Evolutionary conservation across 306 rosid genomes (phyloP), one percentile per base, ranked within the genome.

Genomic region (Vigna reflexopilosa): DNA sequence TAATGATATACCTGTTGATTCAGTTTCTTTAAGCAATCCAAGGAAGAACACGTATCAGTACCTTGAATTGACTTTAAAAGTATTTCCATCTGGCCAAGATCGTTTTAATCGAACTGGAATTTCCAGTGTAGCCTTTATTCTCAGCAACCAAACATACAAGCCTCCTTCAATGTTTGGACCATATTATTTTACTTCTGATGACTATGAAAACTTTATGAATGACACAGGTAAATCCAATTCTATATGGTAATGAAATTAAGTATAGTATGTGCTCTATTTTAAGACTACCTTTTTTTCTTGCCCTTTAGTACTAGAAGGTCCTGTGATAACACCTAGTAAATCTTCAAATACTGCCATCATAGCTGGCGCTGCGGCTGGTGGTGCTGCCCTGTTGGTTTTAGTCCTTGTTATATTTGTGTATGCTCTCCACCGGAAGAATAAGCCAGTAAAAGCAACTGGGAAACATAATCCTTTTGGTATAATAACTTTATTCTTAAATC

Each of bases 361-460:
- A 75, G 82, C 89, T 72, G 97, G 98, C 73, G 95, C 86, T 69
- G 83, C 83, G 40, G 87, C 19, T 36, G 97, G 96, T 54, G 92
- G 96, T 79, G 24, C 82, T 15, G 78, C 83, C 73, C 81, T 91
- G 50, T 24, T 91, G 75, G 61, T 91, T 49, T 44, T 86, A 42
- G 59, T 88, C 69, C 34, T 83, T 72, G 80, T 89, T 72, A 86
- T 83, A 45, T 85, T 81, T 49, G 74, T 80, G 75, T 93, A 85
- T 83, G 92, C 86, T 72, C 45, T 84, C 76, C 71, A 34, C 74
- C 91, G 78, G 65, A 93, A 82, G 91, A 87, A 67, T 34, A 79
- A 76, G 42, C 91, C 86, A 26, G 82, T 63, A 75, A 74, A 19
- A 83, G 84, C 86, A 55, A 74, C 72, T 42, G 87, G 71, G 40